These are phyloP conservation scores for Neofusicoccum sp. DNA, from an alignment of 2,329 filamentous ascomycete genomes.

Conservation along the genomic window DNA sequence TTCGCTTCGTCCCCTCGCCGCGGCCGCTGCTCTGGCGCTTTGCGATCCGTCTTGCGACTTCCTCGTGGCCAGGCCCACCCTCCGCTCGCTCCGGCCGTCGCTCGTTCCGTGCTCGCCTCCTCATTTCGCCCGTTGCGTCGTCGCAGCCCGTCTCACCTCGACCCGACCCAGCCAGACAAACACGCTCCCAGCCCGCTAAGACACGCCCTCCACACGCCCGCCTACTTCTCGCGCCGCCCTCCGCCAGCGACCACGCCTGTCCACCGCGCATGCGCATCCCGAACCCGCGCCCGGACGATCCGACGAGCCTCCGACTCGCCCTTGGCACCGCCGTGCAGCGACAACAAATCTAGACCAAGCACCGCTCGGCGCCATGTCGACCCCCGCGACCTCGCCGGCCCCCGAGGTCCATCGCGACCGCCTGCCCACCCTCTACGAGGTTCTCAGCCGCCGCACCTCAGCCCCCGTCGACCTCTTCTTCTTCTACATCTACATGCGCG, in stretches of 20 bases:
- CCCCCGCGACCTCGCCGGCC: conserved; percentile 20
- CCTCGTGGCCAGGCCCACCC: conserved; percentile 18
- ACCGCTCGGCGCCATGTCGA: conserved; percentile 11
- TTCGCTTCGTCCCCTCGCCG: not conserved
- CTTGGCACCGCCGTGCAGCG: conserved; percentile 1
- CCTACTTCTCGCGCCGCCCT: not conserved
- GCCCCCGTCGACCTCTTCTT: conserved; percentile 96
- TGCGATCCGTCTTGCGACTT: conserved; percentile 1
- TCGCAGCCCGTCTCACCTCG: conserved; percentile 8
- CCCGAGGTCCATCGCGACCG: conserved; percentile 65
- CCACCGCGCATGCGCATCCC: not conserved
- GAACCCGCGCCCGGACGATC: not conserved
- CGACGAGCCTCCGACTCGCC: not conserved
- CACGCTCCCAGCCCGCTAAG: not conserved
- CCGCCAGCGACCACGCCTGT: not conserved
- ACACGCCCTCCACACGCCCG: not conserved
- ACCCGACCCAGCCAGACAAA: not conserved
- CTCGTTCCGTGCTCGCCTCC: conserved; percentile 22
- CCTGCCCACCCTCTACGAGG: conserved; percentile 92
- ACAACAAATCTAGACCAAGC: not conserved
- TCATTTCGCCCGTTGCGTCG: conserved; percentile 16
- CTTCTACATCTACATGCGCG: conserved; percentile 99
- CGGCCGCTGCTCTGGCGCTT: not conserved
- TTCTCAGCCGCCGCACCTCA: conserved; percentile 89
- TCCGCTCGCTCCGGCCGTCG: conserved; percentile 17